Evolutionary conservation across 2,329 filamentous ascomycete genomes (phyloP).

Genomic region (Triangularia verruculosa): DNA sequence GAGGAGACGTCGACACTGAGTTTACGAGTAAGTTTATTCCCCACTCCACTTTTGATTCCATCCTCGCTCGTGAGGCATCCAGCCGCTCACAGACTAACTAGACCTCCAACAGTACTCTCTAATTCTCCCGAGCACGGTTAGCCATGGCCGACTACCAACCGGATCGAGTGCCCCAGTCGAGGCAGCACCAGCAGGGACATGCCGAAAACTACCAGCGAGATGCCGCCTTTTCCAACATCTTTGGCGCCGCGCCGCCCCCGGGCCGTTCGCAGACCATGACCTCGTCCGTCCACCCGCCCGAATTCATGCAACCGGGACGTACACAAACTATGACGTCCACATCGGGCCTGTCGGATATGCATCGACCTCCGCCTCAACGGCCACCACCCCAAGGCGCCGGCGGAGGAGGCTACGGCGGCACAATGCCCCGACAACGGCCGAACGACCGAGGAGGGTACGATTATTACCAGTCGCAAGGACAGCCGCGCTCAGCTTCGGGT

Average conservation of each 20-base stretch:
- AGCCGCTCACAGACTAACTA: background rate
- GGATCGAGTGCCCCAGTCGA: slow-evolving; percentile 42
- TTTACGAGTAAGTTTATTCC: slow-evolving; percentile 23
- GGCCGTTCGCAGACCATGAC: slow-evolving; percentile 96
- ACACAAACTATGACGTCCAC: slow-evolving; percentile 73
- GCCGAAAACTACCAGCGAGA: slow-evolving; percentile 70
- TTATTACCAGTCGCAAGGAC: slow-evolving; percentile 47
- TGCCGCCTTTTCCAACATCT: slow-evolving; percentile 94
- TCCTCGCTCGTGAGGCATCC: slow-evolving; percentile 8
- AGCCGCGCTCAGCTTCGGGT: slow-evolving; percentile 48
- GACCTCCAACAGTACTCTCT: slow-evolving; percentile 7
- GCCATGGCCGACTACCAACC: slow-evolving; percentile 57
- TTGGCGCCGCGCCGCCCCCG: slow-evolving; percentile 79
- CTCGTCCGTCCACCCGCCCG: slow-evolving; percentile 59
- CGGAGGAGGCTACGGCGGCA: slow-evolving; percentile 5
- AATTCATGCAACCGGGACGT: slow-evolving; percentile 59
- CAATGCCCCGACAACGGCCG: slow-evolving; percentile 39
- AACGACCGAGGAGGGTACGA: slow-evolving; percentile 45
- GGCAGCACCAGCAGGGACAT: slow-evolving; percentile 48
- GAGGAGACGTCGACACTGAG: slow-evolving; percentile 19
- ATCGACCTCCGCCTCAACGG: slow-evolving; percentile 61
- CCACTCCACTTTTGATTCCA: slow-evolving; percentile 27
- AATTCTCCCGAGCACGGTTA: too few relatives aligned
- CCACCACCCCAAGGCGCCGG: slow-evolving; percentile 38
- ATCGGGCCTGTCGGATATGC: slow-evolving; percentile 56